These are phyloP conservation scores for Scutellaria barbata DNA, from an alignment of 257 asterid genomes.

Conservation along the genomic window DNA sequence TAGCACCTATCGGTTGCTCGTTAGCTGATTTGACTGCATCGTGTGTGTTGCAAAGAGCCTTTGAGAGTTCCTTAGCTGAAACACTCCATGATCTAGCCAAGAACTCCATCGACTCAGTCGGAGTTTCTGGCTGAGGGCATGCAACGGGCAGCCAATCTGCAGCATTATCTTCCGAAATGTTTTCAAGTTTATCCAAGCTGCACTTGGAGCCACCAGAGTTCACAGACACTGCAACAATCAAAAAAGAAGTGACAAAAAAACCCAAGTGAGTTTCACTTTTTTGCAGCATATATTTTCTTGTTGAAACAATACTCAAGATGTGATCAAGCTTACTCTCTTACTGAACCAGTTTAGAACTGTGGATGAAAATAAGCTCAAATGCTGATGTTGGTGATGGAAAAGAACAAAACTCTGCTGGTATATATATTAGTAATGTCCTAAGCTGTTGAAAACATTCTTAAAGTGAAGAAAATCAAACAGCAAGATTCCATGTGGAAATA, in stretches of 20 bases:
- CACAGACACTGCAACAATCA: too few species aligned
- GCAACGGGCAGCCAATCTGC: constrained; percentile 51
- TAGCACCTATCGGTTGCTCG: constrained; percentile 33
- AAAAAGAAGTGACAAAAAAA: too few species aligned
- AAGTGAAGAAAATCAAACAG: constrained; percentile 28
- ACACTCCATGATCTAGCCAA: constrained; percentile 89
- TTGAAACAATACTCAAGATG: too few species aligned
- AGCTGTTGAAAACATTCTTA: not conserved
- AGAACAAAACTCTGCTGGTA: constrained; percentile 29
- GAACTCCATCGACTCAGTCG: constrained; percentile 91
- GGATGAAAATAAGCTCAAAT: constrained; percentile 19
- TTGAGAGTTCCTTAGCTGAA: constrained; percentile 75
- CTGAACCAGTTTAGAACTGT: not conserved
- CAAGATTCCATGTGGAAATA: constrained; percentile 38
- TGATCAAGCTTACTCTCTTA: constrained; percentile 40
- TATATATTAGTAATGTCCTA: constrained; percentile 36
- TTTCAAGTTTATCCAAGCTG: constrained; percentile 53
- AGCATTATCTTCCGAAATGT: constrained; percentile 66
- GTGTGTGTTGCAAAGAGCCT: constrained; percentile 61
- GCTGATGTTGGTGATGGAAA: constrained; percentile 1
- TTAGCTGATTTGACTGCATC: constrained; percentile 31
- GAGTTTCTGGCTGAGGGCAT: constrained; percentile 84
- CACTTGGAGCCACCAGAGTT: too few species aligned
- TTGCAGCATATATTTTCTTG: too few species aligned
- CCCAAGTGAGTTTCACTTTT: too few species aligned